Evolutionary conservation across 2,329 filamentous ascomycete species (phyloP).

Genomic region (Cercospora beticola): DNA sequence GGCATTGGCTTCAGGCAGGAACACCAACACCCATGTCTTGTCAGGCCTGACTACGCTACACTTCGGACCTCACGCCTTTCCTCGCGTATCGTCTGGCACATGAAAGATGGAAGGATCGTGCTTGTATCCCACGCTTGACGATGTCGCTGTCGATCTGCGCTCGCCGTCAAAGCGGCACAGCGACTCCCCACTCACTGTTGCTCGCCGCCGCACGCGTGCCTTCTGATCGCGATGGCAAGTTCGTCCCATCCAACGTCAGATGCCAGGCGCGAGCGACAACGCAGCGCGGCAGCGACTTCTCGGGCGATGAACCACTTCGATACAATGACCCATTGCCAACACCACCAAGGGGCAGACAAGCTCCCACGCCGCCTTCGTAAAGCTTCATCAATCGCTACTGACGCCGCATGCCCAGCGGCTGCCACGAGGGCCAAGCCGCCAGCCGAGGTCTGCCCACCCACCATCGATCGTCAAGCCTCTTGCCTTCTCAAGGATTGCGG

Average conservation of each 20-base stretch:
- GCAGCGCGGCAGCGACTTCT: neutral
- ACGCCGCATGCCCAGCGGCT: neutral
- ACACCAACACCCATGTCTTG: neutral
- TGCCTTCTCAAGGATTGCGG: neutral
- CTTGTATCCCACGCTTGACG: neutral
- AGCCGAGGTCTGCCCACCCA: conserved; percentile 7
- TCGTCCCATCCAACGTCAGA: neutral
- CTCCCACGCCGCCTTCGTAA: neutral
- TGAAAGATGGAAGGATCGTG: neutral
- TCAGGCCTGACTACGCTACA: neutral
- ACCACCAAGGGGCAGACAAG: neutral
- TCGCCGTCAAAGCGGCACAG: neutral
- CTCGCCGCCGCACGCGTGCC: neutral
- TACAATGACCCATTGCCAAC: neutral
- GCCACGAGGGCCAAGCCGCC: conserved; percentile 7
- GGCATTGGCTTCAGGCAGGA: neutral
- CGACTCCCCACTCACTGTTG: neutral
- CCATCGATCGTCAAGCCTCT: neutral
- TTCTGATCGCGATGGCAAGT: neutral
- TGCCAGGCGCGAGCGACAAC: neutral
- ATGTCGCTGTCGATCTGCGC: neutral
- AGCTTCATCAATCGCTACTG: neutral
- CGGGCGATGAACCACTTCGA: neutral
- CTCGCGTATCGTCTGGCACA: neutral
- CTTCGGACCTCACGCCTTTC: neutral